phyloP scores from a whole-genome alignment of 169 alveolate genomes.

The Plasmodium billcollinsi region DNA sequence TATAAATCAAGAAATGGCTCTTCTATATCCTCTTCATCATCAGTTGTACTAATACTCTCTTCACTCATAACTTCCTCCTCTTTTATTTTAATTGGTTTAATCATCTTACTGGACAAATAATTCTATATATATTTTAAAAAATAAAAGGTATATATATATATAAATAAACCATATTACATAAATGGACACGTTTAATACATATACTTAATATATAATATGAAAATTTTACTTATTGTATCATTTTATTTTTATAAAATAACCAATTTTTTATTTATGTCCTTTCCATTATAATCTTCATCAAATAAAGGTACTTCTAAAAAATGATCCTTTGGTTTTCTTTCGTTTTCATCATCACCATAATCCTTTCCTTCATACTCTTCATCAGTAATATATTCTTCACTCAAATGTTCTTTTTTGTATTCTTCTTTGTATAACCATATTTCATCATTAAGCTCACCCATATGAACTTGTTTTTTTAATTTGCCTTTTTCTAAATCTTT shows the following conservation, averaged over 20 bases:
- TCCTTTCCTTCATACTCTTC: slow-evolving; percentile 19
- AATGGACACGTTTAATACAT: neutral
- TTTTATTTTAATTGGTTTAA: slow-evolving; percentile 5
- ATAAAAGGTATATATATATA: neutral
- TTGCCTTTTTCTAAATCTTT: slow-evolving; percentile 18
- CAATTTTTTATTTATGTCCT: slow-evolving; percentile 36
- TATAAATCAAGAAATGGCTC: slow-evolving; percentile 76
- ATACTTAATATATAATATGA: too few species aligned
- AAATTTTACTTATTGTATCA: too few species aligned
- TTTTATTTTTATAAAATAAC: slow-evolving; percentile 13
- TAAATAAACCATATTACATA: neutral
- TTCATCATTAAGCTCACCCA: slow-evolving; percentile 74
- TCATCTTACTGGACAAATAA: slow-evolving; percentile 21
- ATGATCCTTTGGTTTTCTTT: slow-evolving; percentile 38
- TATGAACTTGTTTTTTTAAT: slow-evolving; percentile 37
- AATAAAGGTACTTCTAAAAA: slow-evolving; percentile 76
- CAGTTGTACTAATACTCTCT: slow-evolving; percentile 52
- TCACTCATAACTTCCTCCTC: slow-evolving; percentile 69
- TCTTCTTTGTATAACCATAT: slow-evolving; percentile 73
- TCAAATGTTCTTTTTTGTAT: slow-evolving; percentile 22
- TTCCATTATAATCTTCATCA: slow-evolving; percentile 74
- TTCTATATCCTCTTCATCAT: slow-evolving; percentile 71
- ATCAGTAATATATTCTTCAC: slow-evolving; percentile 53
- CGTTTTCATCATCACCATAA: slow-evolving; percentile 39
- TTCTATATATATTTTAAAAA: slow-evolving; percentile 17